These are phyloP conservation scores for Hyphopichia burtonii DNA, from an alignment of 1,139 yeast species.

Conservation along the genomic window DNA sequence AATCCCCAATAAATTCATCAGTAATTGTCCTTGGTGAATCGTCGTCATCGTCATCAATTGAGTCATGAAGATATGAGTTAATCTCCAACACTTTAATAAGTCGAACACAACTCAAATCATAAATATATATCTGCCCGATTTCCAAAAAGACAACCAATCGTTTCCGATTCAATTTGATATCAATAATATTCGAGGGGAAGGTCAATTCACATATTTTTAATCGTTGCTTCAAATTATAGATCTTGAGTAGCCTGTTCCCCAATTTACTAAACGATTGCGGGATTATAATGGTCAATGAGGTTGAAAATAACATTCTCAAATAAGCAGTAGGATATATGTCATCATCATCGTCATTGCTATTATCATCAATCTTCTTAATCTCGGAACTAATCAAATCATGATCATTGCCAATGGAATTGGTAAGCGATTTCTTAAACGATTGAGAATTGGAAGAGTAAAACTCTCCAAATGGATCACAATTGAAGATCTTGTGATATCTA, in stretches of 20 bases:
- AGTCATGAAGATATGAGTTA: slow-evolving; percentile 17
- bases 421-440: slow-evolving; percentile 9
- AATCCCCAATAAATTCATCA: slow-evolving; percentile 42
- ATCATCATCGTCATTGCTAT: slow-evolving; percentile 4
- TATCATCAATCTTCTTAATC: slow-evolving; percentile 2
- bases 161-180: slow-evolving; percentile 65
- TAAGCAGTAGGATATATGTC: slow-evolving; percentile 25
- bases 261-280: slow-evolving; percentile 43
- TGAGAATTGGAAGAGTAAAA: slow-evolving; percentile 26
- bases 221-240: slow-evolving; percentile 66
- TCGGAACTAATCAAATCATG: slow-evolving; percentile 11
- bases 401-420: slow-evolving; percentile 22
- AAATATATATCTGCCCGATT: slow-evolving; percentile 62
- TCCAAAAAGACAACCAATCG: slow-evolving; percentile 61
- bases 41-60: not conserved
- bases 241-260: slow-evolving; percentile 52
- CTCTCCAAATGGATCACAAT: slow-evolving; percentile 51
- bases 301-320: slow-evolving; percentile 67
- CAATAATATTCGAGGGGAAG: slow-evolving; percentile 60
- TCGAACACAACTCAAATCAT: slow-evolving; percentile 72
- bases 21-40: slow-evolving; percentile 9
- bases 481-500: slow-evolving; percentile 36
- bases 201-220: slow-evolving; percentile 69
- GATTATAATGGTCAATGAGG: slow-evolving; percentile 65
- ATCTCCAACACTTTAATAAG: slow-evolving; percentile 62